phyloP scores from a whole-genome alignment of 495 filamentous ascomycete species.

The Penicillium taxi region DNA sequence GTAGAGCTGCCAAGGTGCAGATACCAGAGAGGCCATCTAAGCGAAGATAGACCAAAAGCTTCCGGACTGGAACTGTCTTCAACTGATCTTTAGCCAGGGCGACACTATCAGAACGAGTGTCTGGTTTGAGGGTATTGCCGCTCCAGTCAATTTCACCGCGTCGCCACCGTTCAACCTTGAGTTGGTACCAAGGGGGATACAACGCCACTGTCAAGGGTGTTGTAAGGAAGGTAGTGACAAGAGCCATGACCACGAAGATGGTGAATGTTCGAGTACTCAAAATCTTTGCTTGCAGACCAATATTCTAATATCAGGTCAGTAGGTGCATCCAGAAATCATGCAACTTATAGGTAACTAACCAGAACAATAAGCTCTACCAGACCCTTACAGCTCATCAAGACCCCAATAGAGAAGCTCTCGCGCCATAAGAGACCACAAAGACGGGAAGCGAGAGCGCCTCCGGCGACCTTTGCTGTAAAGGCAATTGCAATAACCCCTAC shows the following conservation, averaged over 20 bases:
- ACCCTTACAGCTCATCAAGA: constrained; percentile 96
- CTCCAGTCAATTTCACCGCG: constrained; percentile 94
- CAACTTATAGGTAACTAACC: constrained; percentile 44
- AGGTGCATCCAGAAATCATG: neutral
- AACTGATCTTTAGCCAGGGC: constrained; percentile 39
- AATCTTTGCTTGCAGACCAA: constrained; percentile 87
- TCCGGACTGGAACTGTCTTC: constrained; percentile 29
- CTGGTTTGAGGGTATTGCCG: constrained; percentile 48
- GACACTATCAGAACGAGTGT: constrained; percentile 30
- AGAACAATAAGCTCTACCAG: constrained; percentile 92
- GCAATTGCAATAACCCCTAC: constrained; percentile 75
- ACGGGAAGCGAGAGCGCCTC: constrained; percentile 74
- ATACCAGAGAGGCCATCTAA: constrained; percentile 82
- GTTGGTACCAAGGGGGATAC: constrained; percentile 86
- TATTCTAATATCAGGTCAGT: constrained; percentile 60
- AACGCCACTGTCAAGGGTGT: constrained; percentile 71
- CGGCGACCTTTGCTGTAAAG: constrained; percentile 77
- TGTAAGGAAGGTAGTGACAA: constrained; percentile 86
- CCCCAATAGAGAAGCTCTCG: constrained; percentile 85
- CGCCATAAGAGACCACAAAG: constrained; percentile 79
- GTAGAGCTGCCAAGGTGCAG: constrained; percentile 73
- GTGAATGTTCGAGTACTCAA: constrained; percentile 84
- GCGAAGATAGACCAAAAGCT: constrained; percentile 63
- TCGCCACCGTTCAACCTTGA: constrained; percentile 84
- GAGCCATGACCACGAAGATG: constrained; percentile 97